Evolutionary conservation across 306 rosid species (phyloP).

Genomic region (Casuarina glauca): DNA sequence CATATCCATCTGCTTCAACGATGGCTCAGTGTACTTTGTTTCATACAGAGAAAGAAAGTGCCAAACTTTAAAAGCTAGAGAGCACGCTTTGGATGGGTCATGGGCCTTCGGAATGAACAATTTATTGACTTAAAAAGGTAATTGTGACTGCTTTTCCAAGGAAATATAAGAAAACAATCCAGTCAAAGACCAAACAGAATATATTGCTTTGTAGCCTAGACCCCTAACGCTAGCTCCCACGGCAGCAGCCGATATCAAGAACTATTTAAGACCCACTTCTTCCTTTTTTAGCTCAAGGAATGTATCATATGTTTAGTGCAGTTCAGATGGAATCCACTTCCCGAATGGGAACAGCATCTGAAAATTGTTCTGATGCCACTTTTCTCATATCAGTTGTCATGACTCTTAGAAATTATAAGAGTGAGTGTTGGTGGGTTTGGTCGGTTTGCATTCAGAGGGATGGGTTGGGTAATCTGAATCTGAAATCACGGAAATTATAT

Average conservation of each 20-base stretch:
- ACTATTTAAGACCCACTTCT: neutral
- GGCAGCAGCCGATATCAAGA: neutral
- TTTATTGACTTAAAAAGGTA: neutral
- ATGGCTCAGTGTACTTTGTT: constrained; percentile 12
- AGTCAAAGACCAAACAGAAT: neutral
- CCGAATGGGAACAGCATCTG: constrained; percentile 10
- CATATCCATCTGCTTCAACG: neutral
- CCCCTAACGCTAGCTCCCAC: neutral
- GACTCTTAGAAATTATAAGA: neutral
- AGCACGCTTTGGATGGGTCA: neutral
- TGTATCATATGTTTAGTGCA: neutral
- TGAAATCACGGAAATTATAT: too few relatives aligned
- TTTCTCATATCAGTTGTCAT: neutral
- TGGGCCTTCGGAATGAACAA: neutral
- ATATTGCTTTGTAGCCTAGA: neutral
- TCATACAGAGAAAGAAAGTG: constrained; percentile 7
- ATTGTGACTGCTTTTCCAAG: neutral
- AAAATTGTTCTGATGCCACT: neutral
- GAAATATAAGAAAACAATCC: neutral
- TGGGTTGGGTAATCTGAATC: too few relatives aligned
- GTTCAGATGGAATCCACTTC: neutral
- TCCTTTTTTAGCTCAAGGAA: neutral
- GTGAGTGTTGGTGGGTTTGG: neutral
- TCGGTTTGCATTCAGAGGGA: too few relatives aligned
- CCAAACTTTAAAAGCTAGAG: neutral